Conservation (phyloP, 371 early-diverging fungal species). For the Zychaea mexicana region DNA sequence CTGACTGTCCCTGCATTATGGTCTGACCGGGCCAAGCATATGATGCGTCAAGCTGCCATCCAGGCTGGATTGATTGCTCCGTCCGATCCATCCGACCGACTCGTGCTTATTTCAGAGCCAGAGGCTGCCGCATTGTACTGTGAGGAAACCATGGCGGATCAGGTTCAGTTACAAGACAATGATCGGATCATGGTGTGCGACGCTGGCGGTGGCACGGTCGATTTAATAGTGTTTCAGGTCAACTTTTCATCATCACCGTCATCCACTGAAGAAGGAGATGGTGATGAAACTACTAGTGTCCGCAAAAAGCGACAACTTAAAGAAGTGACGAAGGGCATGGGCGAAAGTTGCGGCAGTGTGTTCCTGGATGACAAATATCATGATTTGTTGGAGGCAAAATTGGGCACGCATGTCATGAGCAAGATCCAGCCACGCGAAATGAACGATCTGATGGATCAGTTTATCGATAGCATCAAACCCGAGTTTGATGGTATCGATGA, state of each 20-base stretch:
- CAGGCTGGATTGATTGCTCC: conserved; percentile 48
- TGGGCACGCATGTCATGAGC: conserved; percentile 43
- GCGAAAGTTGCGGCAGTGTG: conserved; percentile 61
- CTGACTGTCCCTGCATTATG: conserved; percentile 55
- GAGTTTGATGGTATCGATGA: conserved; percentile 58
- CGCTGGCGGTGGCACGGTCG: conserved; percentile 68
- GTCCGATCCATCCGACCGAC: conserved; percentile 52
- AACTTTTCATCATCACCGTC: too few species aligned
- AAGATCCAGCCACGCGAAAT: conserved; percentile 43
- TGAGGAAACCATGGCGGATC: conserved; percentile 51
- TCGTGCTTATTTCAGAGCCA: conserved; percentile 60
- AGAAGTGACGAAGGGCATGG: conserved; percentile 62
- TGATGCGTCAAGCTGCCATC: conserved; percentile 59
- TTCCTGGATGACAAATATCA: conserved; percentile 55
- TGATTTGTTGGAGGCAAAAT: conserved; percentile 38
- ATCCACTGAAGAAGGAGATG: too few species aligned
- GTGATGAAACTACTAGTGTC: background rate
- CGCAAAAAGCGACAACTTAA: conserved; percentile 31
- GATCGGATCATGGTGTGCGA: conserved; percentile 66
- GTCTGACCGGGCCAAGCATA: conserved; percentile 54
- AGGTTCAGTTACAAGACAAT: conserved; percentile 48
- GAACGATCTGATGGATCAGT: conserved; percentile 55
- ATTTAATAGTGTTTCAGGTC: conserved; percentile 54
- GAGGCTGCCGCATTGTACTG: conserved; percentile 67
- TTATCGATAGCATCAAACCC: conserved; percentile 58